phyloP scores from a whole-genome alignment of 2,329 filamentous ascomycete genomes.

The Monascus ruber region DNA sequence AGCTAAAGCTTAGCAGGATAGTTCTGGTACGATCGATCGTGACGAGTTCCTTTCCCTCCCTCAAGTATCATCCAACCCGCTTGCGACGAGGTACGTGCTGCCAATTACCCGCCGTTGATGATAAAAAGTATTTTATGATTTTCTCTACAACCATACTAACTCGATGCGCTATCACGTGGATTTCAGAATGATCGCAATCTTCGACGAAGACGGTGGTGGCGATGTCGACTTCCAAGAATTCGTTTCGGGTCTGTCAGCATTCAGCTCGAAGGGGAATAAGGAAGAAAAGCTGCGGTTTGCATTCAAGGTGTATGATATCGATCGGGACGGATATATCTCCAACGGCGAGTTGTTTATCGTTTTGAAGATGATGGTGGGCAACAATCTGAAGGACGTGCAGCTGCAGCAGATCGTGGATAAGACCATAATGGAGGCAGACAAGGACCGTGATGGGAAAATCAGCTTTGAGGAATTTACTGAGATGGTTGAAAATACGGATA shows the following conservation, averaged over 20 bases:
- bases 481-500: constrained; percentile 92
- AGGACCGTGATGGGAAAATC: constrained; percentile 93
- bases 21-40: constrained; percentile 95
- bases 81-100: constrained; percentile 70
- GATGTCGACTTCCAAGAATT: constrained; percentile 99
- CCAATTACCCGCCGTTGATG: too few species aligned
- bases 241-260: constrained; percentile 85
- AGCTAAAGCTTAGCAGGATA: constrained; percentile 52
- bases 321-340: constrained; percentile 95
- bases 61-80: constrained; percentile 93
- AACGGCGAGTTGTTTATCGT: constrained; percentile 99
- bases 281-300: constrained; percentile 96
- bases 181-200: constrained; percentile 90
- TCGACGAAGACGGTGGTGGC: constrained; percentile 95
- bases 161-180: neutral
- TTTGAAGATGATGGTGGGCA: constrained; percentile 99
- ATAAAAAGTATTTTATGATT: neutral
- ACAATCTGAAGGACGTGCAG: constrained; percentile 97
- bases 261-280: constrained; percentile 97
- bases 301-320: constrained; percentile 99
- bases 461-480: constrained; percentile 98
- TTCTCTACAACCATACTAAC: neutral
- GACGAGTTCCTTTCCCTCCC: constrained; percentile 96
- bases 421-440: constrained; percentile 98
- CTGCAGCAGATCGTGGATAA: constrained; percentile 98